These are phyloP conservation scores for Alternaria conjuncta DNA, from an alignment of 2,329 filamentous ascomycete species.

Conservation along the genomic window DNA sequence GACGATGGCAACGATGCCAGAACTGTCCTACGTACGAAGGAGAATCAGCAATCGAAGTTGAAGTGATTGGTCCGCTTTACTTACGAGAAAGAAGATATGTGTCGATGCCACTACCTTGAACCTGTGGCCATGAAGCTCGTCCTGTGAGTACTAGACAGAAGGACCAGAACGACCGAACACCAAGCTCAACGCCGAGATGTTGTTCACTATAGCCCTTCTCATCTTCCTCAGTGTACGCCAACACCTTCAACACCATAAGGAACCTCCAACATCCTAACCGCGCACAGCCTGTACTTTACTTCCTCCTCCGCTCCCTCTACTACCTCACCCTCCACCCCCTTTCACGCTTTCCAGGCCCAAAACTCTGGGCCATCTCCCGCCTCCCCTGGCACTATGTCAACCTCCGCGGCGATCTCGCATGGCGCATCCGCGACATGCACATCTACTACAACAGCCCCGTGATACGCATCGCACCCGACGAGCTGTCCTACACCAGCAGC, in stretches of 20 bases:
- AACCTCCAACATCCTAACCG: neutral
- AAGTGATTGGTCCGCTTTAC: neutral
- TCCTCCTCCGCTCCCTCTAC: constrained; percentile 1
- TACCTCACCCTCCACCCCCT: constrained; percentile 2
- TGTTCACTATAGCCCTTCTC: neutral
- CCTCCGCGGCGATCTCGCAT: neutral
- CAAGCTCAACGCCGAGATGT: neutral
- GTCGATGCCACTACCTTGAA: neutral
- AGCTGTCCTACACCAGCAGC: constrained; percentile 1
- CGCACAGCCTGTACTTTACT: neutral
- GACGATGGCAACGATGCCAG: neutral
- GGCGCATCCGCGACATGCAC: constrained; percentile 4
- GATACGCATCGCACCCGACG: constrained; percentile 4
- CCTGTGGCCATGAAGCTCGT: neutral
- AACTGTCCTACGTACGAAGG: neutral
- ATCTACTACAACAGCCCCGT: constrained; percentile 1
- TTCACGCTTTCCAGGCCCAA: constrained; percentile 9
- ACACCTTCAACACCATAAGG: neutral
- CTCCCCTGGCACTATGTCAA: constrained; percentile 5
- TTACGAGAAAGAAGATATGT: neutral
- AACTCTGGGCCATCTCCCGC: constrained; percentile 9
- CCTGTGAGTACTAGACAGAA: neutral
- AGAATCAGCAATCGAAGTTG: neutral
- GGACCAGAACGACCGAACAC: neutral
- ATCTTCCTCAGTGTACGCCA: neutral